Evolutionary conservation across 2,329 filamentous ascomycete genomes (phyloP).

Genomic region (Fusarium chaquense): DNA sequence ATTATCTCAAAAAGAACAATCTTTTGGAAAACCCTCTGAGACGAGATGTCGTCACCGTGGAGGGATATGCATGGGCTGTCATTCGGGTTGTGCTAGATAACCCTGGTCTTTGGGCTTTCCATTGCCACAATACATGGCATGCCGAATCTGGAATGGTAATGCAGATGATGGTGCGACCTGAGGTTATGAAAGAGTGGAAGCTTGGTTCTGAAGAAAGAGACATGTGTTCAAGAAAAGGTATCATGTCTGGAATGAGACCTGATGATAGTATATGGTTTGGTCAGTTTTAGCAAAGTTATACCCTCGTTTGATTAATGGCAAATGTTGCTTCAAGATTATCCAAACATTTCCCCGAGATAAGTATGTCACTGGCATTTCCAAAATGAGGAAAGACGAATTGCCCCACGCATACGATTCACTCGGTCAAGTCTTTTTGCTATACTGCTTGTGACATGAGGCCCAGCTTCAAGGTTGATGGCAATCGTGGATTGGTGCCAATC

Average conservation of each 20-base stretch:
- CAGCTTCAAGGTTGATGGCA: too few species aligned
- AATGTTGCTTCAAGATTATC: not conserved
- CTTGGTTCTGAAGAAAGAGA: conserved; percentile 38
- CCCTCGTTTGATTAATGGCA: not conserved
- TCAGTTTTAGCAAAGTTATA: conserved; percentile 17
- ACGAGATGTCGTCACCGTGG: conserved; percentile 62
- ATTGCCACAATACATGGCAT: conserved; percentile 71
- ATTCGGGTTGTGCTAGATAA: conserved; percentile 68
- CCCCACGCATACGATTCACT: not conserved
- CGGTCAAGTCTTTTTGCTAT: not conserved
- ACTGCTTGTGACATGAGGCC: too few species aligned
- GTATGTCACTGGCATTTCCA: too few species aligned
- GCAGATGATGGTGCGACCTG: conserved; percentile 61
- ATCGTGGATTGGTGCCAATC: too few species aligned
- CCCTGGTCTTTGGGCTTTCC: conserved; percentile 68
- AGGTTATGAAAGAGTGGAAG: conserved; percentile 47
- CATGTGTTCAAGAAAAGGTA: conserved; percentile 50
- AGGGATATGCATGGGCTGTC: conserved; percentile 67
- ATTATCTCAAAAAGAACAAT: conserved; percentile 43
- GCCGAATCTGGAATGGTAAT: conserved; percentile 69
- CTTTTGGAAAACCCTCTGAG: conserved; percentile 51
- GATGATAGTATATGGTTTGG: conserved; percentile 56
- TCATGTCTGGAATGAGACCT: conserved; percentile 50
- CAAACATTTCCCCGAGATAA: too few species aligned
- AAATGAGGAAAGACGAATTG: too few species aligned